A percentile compares a stretch with the other conserved stretches of the same genome.
These are phyloP conservation scores for Pseudogymnoascus sp. DNA, from an alignment of 2,329 filamentous ascomycete species.

Conservation along the genomic window DNA sequence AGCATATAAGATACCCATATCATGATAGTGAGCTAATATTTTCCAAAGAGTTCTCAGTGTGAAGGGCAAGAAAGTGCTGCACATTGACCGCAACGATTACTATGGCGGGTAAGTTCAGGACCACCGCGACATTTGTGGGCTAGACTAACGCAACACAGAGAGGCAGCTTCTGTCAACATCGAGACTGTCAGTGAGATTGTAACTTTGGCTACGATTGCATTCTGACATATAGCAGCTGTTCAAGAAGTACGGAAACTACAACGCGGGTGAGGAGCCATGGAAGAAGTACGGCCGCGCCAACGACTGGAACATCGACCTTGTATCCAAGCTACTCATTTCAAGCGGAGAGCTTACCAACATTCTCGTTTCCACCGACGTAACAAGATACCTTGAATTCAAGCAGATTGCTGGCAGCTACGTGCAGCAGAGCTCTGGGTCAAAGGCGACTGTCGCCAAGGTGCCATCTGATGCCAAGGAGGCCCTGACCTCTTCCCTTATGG, in stretches of 20 bases:
- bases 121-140: constrained; percentile 12
- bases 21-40: constrained; percentile 18
- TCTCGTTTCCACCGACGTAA: constrained; percentile 89
- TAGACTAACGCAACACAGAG: constrained; percentile 44
- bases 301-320: constrained; percentile 99
- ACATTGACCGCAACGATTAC: constrained; percentile 97
- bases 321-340: constrained; percentile 97
- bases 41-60: constrained; percentile 76
- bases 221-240: constrained; percentile 61
- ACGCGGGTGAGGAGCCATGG: constrained; percentile 80
- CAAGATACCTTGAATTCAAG: constrained; percentile 83
- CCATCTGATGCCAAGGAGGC: constrained; percentile 88
- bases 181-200: constrained; percentile 59
- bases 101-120: constrained; percentile 75
- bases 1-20: constrained; percentile 20
- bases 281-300: constrained; percentile 94
- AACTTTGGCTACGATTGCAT: constrained; percentile 12
- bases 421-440: constrained; percentile 73
- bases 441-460: constrained; percentile 92
- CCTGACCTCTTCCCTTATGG: constrained; percentile 88
- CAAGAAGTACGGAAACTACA: constrained; percentile 88
- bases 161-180: constrained; percentile 94
- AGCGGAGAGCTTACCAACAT: constrained; percentile 98
- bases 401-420: constrained; percentile 95
- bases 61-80: constrained; percentile 97